These are phyloP conservation scores for Pterocarpus santalinus DNA, from an alignment of 306 rosid species.

Conservation along the genomic window DNA sequence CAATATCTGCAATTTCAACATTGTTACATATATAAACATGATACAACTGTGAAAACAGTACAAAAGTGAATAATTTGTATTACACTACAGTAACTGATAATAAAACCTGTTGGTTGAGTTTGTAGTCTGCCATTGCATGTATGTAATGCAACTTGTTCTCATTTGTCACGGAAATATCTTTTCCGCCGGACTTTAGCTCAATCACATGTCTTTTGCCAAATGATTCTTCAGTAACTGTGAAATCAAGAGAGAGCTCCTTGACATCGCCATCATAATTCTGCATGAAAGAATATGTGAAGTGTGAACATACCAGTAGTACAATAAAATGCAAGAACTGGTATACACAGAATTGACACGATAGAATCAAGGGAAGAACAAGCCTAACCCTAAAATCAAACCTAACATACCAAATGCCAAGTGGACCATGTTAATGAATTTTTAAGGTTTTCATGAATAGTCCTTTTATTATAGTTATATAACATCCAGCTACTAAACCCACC, in stretches of 20 bases:
- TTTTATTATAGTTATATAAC: not conserved
- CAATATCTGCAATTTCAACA: conserved; percentile 75
- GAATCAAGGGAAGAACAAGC: conserved; percentile 6
- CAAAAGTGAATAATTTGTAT: conserved; percentile 34
- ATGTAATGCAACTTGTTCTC: conserved; percentile 97
- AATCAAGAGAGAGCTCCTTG: conserved; percentile 86
- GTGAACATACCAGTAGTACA: not conserved
- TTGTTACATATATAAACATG: conserved; percentile 41
- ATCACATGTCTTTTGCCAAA: conserved; percentile 76
- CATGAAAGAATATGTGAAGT: conserved; percentile 53
- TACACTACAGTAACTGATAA: conserved; percentile 41
- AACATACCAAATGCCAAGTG: conserved; percentile 22
- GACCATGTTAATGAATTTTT: conserved; percentile 32
- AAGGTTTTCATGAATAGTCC: conserved; percentile 32
- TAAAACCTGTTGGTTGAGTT: conserved; percentile 92
- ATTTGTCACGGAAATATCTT: conserved; percentile 81
- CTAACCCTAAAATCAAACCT: conserved; percentile 19
- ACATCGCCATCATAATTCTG: conserved; percentile 91
- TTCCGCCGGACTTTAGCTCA: conserved; percentile 95
- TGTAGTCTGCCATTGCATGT: conserved; percentile 96
- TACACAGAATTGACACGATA: conserved; percentile 29
- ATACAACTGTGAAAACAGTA: conserved; percentile 19
- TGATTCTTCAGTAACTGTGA: conserved; percentile 96
- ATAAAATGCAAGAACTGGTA: conserved; percentile 40
- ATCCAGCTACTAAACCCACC: conserved; percentile 32